Evolutionary conservation across 495 filamentous ascomycete genomes (phyloP).

Genomic region (Pyronema domesticum): DNA sequence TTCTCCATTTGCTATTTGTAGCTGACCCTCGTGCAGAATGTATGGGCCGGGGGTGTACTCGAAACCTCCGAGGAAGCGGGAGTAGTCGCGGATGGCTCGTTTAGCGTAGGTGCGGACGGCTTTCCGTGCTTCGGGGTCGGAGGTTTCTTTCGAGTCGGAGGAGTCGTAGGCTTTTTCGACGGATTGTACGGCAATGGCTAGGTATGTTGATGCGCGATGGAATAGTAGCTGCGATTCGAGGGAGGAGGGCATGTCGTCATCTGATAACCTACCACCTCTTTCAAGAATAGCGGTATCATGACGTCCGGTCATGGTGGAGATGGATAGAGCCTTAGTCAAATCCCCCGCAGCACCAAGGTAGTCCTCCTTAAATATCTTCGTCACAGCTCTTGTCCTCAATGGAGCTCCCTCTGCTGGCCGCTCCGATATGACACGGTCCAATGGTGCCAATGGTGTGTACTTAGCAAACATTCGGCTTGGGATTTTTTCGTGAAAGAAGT

Average conservation of each 20-base stretch:
- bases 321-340: conserved; percentile 43
- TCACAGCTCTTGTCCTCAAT: conserved; percentile 50
- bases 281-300: conserved; percentile 32
- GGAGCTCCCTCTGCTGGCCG: conserved; percentile 45
- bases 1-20: conserved; percentile 41
- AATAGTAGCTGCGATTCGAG: conserved; percentile 57
- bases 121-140: conserved; percentile 37
- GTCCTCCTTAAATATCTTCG: conserved; percentile 59
- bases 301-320: conserved; percentile 25
- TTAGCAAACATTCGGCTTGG: conserved; percentile 57
- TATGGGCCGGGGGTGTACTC: conserved; percentile 50
- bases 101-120: conserved; percentile 52
- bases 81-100: conserved; percentile 52
- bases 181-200: conserved; percentile 48
- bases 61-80: conserved; percentile 47
- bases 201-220: conserved; percentile 55
- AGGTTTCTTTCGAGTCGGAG: conserved; percentile 16
- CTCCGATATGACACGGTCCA: conserved; percentile 48
- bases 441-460: conserved; percentile 43
- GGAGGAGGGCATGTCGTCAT: conserved; percentile 54
- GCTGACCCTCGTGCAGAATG: conserved; percentile 38
- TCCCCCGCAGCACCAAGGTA: conserved; percentile 47
- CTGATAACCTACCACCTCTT: conserved; percentile 33
- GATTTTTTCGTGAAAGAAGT: conserved; percentile 81
- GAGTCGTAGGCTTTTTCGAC: conserved; percentile 32